Conservation (phyloP, 2,329 filamentous ascomycete genomes). For the Claviceps sorghi region DNA sequence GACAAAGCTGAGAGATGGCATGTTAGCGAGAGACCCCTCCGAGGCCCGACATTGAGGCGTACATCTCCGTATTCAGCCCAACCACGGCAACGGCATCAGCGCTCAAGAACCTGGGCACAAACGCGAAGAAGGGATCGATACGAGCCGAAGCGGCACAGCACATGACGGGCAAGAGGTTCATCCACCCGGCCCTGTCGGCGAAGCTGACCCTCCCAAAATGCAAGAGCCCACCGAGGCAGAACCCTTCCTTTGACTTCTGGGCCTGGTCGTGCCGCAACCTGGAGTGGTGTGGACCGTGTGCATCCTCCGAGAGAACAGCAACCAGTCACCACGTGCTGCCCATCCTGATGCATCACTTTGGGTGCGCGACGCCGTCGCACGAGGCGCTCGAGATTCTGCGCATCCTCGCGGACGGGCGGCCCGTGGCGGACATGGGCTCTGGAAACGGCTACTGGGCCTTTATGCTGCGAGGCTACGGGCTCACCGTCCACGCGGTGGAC, state of each 20-base stretch:
- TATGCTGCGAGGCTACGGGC: constrained; percentile 47
- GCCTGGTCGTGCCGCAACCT: constrained; percentile 48
- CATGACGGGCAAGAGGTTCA: constrained; percentile 36
- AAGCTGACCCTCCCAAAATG: constrained; percentile 30
- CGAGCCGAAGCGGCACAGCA: constrained; percentile 41
- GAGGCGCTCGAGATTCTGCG: constrained; percentile 48
- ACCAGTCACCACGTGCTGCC: constrained; percentile 55
- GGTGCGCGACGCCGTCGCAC: constrained; percentile 55
- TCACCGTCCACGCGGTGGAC: constrained; percentile 46
- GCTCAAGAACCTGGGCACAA: constrained; percentile 46
- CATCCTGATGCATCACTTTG: constrained; percentile 66
- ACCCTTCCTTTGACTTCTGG: constrained; percentile 57
- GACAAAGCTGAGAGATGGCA: not conserved
- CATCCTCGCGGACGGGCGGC: constrained; percentile 35
- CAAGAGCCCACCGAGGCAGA: constrained; percentile 31
- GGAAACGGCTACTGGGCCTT: constrained; percentile 67
- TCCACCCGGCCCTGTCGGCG: constrained; percentile 28
- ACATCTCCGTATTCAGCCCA: constrained; percentile 51
- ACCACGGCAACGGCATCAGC: constrained; percentile 44
- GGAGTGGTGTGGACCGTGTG: constrained; percentile 49
- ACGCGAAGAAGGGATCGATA: constrained; percentile 49
- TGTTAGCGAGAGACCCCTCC: constrained; percentile 32
- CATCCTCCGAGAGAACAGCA: constrained; percentile 33
- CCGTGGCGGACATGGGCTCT: constrained; percentile 51
- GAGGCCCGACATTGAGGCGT: constrained; percentile 46